phyloP scores from a whole-genome alignment of 495 filamentous ascomycete genomes.

The Viridothelium virens region DNA sequence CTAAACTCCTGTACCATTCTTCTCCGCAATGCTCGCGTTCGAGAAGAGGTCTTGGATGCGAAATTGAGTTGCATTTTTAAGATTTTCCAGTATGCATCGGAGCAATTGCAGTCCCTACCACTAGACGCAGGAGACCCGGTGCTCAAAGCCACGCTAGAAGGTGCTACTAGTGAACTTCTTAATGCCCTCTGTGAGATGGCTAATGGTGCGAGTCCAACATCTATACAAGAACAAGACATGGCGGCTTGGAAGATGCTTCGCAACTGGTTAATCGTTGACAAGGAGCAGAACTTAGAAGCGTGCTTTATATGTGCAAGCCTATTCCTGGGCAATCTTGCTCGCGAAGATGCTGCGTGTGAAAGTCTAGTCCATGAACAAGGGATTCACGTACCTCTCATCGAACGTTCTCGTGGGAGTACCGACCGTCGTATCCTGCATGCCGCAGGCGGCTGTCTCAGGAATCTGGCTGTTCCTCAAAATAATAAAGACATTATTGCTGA shows the following conservation, averaged over 20 bases:
- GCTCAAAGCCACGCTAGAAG: neutral
- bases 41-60: neutral
- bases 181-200: neutral
- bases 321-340: neutral
- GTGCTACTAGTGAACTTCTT: neutral
- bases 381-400: neutral
- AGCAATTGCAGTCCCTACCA: neutral
- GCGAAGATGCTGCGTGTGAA: neutral
- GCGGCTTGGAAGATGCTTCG: neutral
- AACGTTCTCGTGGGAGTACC: neutral
- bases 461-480: neutral
- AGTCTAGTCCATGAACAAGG: neutral
- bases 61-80: neutral
- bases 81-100: neutral
- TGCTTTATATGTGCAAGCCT: constrained; percentile 1
- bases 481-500: constrained; percentile 4
- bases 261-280: neutral
- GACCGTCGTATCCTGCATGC: neutral
- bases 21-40: neutral
- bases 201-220: neutral
- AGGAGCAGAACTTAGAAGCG: neutral
- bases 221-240: neutral
- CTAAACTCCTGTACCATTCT: neutral
- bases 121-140: neutral
- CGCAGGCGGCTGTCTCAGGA: neutral